A percentile compares a stretch with the other conserved stretches of the same genome.
Evolutionary conservation across 2,329 filamentous ascomycete genomes (phyloP).

Genomic region (Polytolypa hystricis): DNA sequence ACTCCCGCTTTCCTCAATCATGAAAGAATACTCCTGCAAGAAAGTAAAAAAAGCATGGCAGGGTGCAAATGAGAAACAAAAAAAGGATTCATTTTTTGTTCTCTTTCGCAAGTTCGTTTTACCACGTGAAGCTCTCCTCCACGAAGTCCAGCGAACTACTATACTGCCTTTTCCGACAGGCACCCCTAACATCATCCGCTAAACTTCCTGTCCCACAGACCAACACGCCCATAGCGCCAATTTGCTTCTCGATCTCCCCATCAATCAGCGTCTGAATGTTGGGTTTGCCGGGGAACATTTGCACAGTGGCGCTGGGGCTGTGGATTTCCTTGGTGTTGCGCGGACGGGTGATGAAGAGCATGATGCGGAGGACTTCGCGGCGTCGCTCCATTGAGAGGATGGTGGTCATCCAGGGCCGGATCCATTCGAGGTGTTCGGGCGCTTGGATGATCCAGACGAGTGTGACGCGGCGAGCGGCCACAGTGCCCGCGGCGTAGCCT

Average conservation of each 20-base stretch:
- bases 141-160: conserved; percentile 58
- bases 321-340: conserved; percentile 72
- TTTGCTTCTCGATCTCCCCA: conserved; percentile 69
- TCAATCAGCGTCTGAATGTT: conserved; percentile 69
- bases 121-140: conserved; percentile 60
- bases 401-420: conserved; percentile 69
- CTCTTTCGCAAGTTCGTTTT: too few species aligned
- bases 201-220: conserved; percentile 67
- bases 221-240: conserved; percentile 80
- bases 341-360: conserved; percentile 83
- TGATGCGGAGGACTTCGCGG: conserved; percentile 70
- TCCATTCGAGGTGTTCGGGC: conserved; percentile 83
- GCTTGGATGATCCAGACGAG: conserved; percentile 91
- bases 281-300: conserved; percentile 84
- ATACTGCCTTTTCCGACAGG: conserved; percentile 53
- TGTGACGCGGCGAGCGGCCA: conserved; percentile 69
- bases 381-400: conserved; percentile 71
- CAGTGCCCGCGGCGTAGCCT: conserved; percentile 57
- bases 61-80: not conserved
- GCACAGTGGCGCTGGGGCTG: conserved; percentile 66
- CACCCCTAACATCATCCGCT: conserved; percentile 63
- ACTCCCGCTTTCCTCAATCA: too few species aligned
- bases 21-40: not conserved
- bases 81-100: too few species aligned
- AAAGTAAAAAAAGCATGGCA: not conserved